A percentile compares a stretch with the other conserved stretches of the same genome.
Evolutionary conservation across 805 yeast genomes (phyloP).

Genomic region (Peterozyma xylosa): DNA sequence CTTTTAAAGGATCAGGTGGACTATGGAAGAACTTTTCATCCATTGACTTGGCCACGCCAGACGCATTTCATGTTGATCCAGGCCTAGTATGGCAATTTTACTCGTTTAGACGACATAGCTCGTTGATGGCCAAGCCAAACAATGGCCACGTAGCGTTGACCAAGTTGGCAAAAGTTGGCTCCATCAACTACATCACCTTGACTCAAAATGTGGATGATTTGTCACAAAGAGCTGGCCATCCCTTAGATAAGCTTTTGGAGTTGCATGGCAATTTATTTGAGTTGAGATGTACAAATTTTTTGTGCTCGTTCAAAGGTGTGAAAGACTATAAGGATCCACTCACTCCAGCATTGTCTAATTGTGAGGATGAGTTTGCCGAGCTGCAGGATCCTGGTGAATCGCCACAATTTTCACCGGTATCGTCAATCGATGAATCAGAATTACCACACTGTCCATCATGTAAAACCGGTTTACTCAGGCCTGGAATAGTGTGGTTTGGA

Average conservation of each 20-base stretch:
- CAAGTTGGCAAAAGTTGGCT: constrained; percentile 37
- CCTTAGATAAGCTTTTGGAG: constrained; percentile 44
- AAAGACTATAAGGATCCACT: constrained; percentile 51
- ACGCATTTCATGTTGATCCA: constrained; percentile 78
- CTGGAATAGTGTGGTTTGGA: constrained; percentile 96
- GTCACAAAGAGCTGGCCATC: constrained; percentile 58
- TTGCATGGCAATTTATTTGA: constrained; percentile 76
- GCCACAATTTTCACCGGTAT: constrained; percentile 40
- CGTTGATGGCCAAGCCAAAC: constrained; percentile 66
- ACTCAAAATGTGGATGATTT: constrained; percentile 84
- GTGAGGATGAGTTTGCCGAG: constrained; percentile 27
- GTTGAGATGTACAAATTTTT: constrained; percentile 67
- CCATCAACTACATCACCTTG: constrained; percentile 49
- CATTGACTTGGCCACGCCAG: constrained; percentile 86
- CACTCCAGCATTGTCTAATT: constrained; percentile 39
- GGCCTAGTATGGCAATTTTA: constrained; percentile 89
- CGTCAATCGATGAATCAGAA: constrained; percentile 38
- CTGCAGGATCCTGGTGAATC: constrained; percentile 15
- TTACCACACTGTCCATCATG: constrained; percentile 79
- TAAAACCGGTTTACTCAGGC: constrained; percentile 58
- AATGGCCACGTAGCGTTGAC: constrained; percentile 68
- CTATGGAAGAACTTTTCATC: constrained; percentile 73
- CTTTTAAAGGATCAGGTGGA: constrained; percentile 67
- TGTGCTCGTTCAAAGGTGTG: constrained; percentile 55
- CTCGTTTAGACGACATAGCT: constrained; percentile 56